A percentile compares a stretch with the other conserved stretches of the same genome.
Evolutionary conservation across 2,329 filamentous ascomycete species (phyloP).

Genomic region (Beauveria sp.): DNA sequence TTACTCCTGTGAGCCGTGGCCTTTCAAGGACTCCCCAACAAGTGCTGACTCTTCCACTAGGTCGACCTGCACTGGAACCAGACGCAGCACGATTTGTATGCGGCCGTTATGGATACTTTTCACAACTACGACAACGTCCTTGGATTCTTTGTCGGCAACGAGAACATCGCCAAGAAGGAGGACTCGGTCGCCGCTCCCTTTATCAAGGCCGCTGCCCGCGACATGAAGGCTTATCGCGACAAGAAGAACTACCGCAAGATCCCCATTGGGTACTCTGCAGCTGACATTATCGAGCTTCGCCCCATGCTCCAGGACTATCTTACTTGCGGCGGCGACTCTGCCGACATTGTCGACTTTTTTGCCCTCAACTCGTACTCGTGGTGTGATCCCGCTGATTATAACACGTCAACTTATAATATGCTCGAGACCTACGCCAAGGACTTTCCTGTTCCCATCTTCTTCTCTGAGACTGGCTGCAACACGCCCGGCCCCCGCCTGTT

Average conservation of each 20-base stretch:
- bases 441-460: constrained; percentile 81
- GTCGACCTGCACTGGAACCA: constrained; percentile 62
- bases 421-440: constrained; percentile 59
- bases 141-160: constrained; percentile 83
- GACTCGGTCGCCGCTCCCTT: constrained; percentile 65
- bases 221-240: constrained; percentile 76
- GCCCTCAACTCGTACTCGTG: constrained; percentile 80
- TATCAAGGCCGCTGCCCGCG: constrained; percentile 72
- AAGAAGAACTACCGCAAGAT: constrained; percentile 71
- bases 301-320: constrained; percentile 63
- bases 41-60: constrained; percentile 28
- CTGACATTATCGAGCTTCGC: constrained; percentile 66
- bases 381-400: constrained; percentile 56
- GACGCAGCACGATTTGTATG: constrained; percentile 61
- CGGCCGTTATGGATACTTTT: constrained; percentile 69
- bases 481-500: constrained; percentile 53
- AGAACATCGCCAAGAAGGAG: constrained; percentile 61
- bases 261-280: constrained; percentile 80
- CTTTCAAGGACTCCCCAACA: not conserved
- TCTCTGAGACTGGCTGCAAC: constrained; percentile 85
- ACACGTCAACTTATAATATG: constrained; percentile 58
- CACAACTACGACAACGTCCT: constrained; percentile 70
- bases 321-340: constrained; percentile 63
- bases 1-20: constrained; percentile 42
- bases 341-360: constrained; percentile 75